Evolutionary conservation across 129 eudicot genomes (phyloP).

Genomic region (Cynara cardunculus): DNA sequence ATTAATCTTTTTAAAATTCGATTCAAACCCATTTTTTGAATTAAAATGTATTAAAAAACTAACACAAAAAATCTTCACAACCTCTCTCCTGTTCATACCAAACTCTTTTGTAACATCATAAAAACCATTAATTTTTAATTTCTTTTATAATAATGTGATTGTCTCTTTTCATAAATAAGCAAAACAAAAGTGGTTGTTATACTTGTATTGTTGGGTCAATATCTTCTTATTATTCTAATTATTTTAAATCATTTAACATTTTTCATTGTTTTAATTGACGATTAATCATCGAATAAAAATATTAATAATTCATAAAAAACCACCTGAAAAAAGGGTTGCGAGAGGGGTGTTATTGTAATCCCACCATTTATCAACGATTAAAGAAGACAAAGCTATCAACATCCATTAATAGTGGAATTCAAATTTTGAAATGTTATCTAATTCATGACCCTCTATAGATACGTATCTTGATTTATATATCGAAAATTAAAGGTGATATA

Average conservation of each 20-base stretch:
- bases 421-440: not conserved
- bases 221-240: not conserved
- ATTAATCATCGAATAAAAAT: not conserved
- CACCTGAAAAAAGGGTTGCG: not conserved
- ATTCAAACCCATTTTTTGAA: not conserved
- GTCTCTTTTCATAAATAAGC: constrained; percentile 6
- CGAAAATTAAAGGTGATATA: not conserved
- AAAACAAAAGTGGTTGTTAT: not conserved
- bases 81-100: constrained; percentile 11
- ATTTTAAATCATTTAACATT: not conserved
- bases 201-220: constrained; percentile 10
- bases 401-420: not conserved
- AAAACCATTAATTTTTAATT: constrained; percentile 7
- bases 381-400: not conserved
- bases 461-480: not conserved
- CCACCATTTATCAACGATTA: not conserved
- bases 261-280: not conserved
- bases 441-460: not conserved
- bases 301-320: not conserved
- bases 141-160: constrained; percentile 4
- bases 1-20: not conserved
- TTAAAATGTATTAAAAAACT: not conserved
- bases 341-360: not conserved
- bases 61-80: not conserved
- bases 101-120: not conserved